Base-by-base conservation (phyloP, 768 basidiomycete genomes). In the Panellus pusillus region DNA sequence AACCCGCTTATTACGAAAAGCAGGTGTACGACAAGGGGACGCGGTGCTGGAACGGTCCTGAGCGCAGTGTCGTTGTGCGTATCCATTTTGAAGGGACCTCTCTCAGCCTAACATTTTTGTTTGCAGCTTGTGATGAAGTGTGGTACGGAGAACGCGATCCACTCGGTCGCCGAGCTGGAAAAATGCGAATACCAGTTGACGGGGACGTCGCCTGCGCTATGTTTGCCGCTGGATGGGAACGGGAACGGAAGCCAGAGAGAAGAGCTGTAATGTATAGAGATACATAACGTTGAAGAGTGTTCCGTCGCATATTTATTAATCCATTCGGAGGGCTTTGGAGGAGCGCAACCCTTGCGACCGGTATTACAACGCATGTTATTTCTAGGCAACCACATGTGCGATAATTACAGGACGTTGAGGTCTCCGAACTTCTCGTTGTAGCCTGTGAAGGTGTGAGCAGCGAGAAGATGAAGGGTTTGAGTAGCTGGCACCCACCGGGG, bases 361-460 rank as follows among this genome's bases (percentile, higher is more conserved):
- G 32, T 28, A 47, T 58, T 51, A 35, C 48, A 41, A 44, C 45
- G 53, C 53, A 28, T 52, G 50, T 54, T 40, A 57, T 46, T 56
- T 61, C 55, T 57, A 56, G 28, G 44, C 32, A 44, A 51, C 36
- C 44, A 56, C 47, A 52, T 42, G 60, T 60, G 50, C 44, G 41
- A 60, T 42, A 63, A 71, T 79, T 90, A 95, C 85, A 94, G 84
- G 69, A 95, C 78, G 57, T 91, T 88, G 72, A 95, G 84, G 71
- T 96, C 92, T 68, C 93, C 93, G 70, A 94, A 96, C 78, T 95
- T 95, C 82, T 96, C 93, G 80, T 91, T 87, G 84, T 91, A 91
- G 35, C 89, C 87, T 89, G 63, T 31, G 47, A 17, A 37, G 20
- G 44, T 42, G 40, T 40, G 54, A 48, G 40, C 55, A 36, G 6